A percentile compares a stretch with the other conserved stretches of the same genome.
These are phyloP conservation scores for Sclerotinia borealis DNA, from an alignment of 2,329 filamentous ascomycete genomes.

Conservation along the genomic window DNA sequence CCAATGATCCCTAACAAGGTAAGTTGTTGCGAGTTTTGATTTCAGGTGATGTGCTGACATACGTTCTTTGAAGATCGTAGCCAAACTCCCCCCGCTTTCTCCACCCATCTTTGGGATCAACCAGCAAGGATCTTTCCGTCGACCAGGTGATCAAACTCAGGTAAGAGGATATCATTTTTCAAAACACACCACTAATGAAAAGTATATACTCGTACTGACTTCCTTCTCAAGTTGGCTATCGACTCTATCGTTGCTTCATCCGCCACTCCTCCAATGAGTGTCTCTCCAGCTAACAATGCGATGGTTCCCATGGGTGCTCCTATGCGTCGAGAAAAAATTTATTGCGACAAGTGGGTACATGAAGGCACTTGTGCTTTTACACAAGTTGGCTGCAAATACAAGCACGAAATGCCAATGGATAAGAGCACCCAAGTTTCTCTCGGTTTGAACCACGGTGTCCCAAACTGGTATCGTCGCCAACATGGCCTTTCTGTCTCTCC, in stretches of 20 bases:
- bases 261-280: neutral
- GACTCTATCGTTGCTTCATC: slow-evolving; percentile 9
- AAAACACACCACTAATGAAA: neutral
- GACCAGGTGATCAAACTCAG: slow-evolving; percentile 6
- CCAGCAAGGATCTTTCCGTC: neutral
- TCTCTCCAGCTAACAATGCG: neutral
- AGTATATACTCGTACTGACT: slow-evolving; percentile 7
- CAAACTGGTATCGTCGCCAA: slow-evolving; percentile 8
- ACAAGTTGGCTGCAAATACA: slow-evolving; percentile 81
- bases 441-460: slow-evolving; percentile 63
- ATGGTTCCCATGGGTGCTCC: neutral
- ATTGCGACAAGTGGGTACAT: slow-evolving; percentile 86
- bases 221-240: neutral
- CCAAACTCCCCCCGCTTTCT: neutral
- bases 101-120: neutral
- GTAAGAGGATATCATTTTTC: neutral
- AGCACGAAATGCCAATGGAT: slow-evolving; percentile 81
- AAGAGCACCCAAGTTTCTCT: slow-evolving; percentile 58
- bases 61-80: neutral
- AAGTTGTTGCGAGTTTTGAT: neutral
- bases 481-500: neutral
- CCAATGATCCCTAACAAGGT: slow-evolving; percentile 23
- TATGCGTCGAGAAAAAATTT: slow-evolving; percentile 51
- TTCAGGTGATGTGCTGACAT: neutral
- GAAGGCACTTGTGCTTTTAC: slow-evolving; percentile 78